These are phyloP conservation scores for Leccinum subgranulosum DNA, from an alignment of 768 basidiomycete species.

Conservation along the genomic window DNA sequence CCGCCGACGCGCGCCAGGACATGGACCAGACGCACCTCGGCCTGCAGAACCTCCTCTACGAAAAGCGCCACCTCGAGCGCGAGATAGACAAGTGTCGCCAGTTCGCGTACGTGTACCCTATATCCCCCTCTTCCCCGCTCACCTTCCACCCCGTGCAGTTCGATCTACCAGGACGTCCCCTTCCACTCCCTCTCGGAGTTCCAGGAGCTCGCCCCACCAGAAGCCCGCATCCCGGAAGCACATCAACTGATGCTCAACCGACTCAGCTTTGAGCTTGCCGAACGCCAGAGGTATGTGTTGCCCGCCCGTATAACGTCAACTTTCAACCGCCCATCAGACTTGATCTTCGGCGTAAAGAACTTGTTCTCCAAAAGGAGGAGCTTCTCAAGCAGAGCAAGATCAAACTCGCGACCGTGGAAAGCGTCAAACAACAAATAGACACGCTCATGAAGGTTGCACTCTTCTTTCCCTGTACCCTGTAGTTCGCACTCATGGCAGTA, in stretches of 20 bases:
- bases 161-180: conserved; percentile 85
- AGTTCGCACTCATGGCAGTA: conserved; percentile 10
- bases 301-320: background rate
- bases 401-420: conserved; percentile 72
- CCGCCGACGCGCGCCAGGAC: conserved; percentile 72
- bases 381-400: conserved; percentile 76
- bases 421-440: conserved; percentile 76
- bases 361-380: conserved; percentile 69
- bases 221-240: conserved; percentile 59
- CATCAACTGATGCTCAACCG: conserved; percentile 89
- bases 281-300: conserved; percentile 72
- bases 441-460: conserved; percentile 61
- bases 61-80: conserved; percentile 84
- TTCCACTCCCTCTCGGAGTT: conserved; percentile 72
- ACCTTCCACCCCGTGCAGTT: conserved; percentile 41
- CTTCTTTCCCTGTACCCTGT: conserved; percentile 2
- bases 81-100: conserved; percentile 93
- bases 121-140: background rate
- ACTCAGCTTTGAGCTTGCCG: conserved; percentile 81
- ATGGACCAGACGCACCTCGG: conserved; percentile 90
- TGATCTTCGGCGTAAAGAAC: conserved; percentile 66
- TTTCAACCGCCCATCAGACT: conserved; percentile 43
- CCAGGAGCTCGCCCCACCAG: conserved; percentile 61
- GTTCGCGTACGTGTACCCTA: conserved; percentile 63
- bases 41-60: conserved; percentile 84